Evolutionary conservation across 1,284 basidiomycete genomes (phyloP).

Genomic region (Amylostereum chailletii): DNA sequence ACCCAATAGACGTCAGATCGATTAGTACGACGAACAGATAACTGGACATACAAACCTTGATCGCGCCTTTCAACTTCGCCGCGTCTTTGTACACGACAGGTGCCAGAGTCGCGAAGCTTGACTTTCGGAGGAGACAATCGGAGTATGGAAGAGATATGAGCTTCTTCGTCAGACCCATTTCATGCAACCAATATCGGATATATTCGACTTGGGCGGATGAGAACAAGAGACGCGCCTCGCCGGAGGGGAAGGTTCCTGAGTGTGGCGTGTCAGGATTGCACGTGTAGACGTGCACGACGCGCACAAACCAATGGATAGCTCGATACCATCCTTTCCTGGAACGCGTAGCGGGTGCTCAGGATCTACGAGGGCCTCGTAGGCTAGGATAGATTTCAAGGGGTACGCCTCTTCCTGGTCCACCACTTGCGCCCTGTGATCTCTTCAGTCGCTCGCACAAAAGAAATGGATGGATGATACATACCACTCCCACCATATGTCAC

Average conservation of each 20-base stretch:
- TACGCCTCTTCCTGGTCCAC: constrained; percentile 41
- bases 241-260: constrained; percentile 50
- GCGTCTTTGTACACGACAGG: constrained; percentile 49
- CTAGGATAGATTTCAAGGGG: constrained; percentile 61
- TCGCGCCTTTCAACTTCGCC: constrained; percentile 42
- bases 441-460: background rate
- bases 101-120: constrained; percentile 45
- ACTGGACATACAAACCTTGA: constrained; percentile 36
- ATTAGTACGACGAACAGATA: background rate
- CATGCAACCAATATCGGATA: constrained; percentile 75
- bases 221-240: constrained; percentile 67
- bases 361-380: constrained; percentile 56
- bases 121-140: constrained; percentile 54
- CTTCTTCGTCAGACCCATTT: constrained; percentile 56
- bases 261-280: constrained; percentile 2
- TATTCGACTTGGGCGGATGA: constrained; percentile 81
- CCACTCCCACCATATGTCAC: constrained; percentile 74
- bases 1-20: background rate
- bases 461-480: constrained; percentile 14
- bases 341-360: constrained; percentile 66
- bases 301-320: constrained; percentile 60
- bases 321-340: constrained; percentile 51
- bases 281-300: background rate
- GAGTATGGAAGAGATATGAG: constrained; percentile 65
- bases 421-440: constrained; percentile 29